Conservation (phyloP, 2,329 filamentous ascomycete species). For the Penicillium sp. region DNA sequence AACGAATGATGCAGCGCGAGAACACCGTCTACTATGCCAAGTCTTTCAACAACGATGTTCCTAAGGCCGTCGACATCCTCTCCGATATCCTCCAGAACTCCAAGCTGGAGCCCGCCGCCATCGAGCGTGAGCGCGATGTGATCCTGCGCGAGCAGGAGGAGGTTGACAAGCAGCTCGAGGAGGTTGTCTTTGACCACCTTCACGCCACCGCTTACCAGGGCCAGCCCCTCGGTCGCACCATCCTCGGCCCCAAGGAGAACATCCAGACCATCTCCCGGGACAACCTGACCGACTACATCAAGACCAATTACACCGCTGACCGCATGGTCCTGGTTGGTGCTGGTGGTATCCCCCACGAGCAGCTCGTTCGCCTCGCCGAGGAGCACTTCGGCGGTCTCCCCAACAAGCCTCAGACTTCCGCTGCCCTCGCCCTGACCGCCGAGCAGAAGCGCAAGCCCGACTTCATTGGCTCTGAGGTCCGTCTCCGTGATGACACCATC, state of each 20-base stretch:
- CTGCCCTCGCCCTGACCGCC: conserved; percentile 65
- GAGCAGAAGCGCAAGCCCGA: conserved; percentile 80
- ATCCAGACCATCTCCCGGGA: conserved; percentile 91
- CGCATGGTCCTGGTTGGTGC: conserved; percentile 98
- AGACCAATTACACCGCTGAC: conserved; percentile 98
- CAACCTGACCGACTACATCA: conserved; percentile 93
- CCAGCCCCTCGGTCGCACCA: conserved; percentile 94
- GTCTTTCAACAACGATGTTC: conserved; percentile 96
- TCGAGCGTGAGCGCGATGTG: conserved; percentile 96
- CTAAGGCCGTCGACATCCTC: conserved; percentile 94
- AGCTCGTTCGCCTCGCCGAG: conserved; percentile 93
- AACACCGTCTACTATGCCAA: conserved; percentile 99
- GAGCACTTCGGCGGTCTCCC: conserved; percentile 86
- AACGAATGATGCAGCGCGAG: conserved; percentile 64
- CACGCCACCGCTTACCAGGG: conserved; percentile 97
- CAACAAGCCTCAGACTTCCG: conserved; percentile 66
- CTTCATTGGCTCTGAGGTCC: conserved; percentile 93
- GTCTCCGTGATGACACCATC: conserved; percentile 93
- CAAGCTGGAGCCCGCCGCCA: conserved; percentile 86
- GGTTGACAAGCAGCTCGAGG: conserved; percentile 99
- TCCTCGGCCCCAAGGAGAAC: conserved; percentile 96
- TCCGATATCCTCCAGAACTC: conserved; percentile 99
- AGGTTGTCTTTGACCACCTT: conserved; percentile 98
- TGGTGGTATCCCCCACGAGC: conserved; percentile 86
- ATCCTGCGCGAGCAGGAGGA: conserved; percentile 98